phyloP scores from a whole-genome alignment of 805 yeast species.

The Peterozyma xylosa region DNA sequence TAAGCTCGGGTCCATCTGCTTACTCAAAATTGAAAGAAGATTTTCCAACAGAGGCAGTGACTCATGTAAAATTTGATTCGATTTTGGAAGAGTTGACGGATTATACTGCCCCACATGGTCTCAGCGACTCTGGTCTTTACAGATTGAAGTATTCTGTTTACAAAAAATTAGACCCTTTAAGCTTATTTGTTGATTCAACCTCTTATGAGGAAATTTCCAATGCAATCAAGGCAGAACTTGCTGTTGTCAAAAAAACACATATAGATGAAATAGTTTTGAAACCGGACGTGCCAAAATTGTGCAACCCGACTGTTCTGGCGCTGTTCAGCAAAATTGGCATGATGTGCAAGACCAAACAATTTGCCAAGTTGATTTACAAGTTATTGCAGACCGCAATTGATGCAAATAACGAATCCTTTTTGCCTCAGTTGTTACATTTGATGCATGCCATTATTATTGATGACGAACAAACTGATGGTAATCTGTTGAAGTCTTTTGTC shows the following conservation, averaged over 20 bases:
- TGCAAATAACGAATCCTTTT: conserved; percentile 42
- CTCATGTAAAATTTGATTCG: conserved; percentile 34
- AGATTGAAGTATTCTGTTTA: conserved; percentile 40
- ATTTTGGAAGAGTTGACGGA: conserved; percentile 50
- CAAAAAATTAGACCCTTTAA: conserved; percentile 51
- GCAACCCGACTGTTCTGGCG: conserved; percentile 18
- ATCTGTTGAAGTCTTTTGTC: conserved; percentile 26
- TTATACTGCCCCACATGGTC: conserved; percentile 58
- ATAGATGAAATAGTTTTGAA: conserved; percentile 36
- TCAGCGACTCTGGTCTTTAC: conserved; percentile 62
- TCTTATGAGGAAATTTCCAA: conserved; percentile 47
- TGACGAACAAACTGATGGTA: conserved; percentile 34
- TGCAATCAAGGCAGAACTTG: conserved; percentile 34
- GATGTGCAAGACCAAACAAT: conserved; percentile 41
- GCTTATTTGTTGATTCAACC: conserved; percentile 34
- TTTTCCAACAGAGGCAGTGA: conserved; percentile 25
- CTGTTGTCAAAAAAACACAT: conserved; percentile 27
- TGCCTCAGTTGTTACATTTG: conserved; percentile 59
- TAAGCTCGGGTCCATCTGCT: conserved; percentile 45
- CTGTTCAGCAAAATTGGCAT: conserved; percentile 36
- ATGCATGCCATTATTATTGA: conserved; percentile 52
- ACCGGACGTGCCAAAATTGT: conserved; percentile 33
- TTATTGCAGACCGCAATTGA: conserved; percentile 47
- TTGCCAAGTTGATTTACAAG: conserved; percentile 52
- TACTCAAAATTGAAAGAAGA: conserved; percentile 39